A percentile compares a stretch with the other conserved stretches of the same genome.
phyloP scores from a whole-genome alignment of 768 basidiomycete genomes.

The Lactarius hatsudake region DNA sequence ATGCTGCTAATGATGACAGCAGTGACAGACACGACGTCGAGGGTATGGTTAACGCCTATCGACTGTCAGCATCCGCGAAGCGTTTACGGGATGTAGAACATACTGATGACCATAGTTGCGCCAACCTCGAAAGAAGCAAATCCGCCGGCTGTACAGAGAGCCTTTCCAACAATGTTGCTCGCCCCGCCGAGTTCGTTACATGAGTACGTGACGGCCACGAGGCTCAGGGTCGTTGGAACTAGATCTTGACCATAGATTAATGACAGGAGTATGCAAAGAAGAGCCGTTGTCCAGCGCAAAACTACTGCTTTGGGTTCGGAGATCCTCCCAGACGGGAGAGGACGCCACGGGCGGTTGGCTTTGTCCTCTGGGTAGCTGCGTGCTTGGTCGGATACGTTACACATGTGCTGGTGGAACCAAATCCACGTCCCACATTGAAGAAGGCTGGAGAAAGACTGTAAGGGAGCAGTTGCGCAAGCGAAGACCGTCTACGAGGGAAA shows the following conservation, averaged over 20 bases:
- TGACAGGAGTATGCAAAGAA: slow-evolving; percentile 25
- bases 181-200: slow-evolving; percentile 22
- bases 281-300: slow-evolving; percentile 27
- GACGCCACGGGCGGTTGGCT: slow-evolving; percentile 31
- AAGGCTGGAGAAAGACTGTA: slow-evolving; percentile 11
- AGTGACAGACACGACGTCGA: slow-evolving; percentile 24
- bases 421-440: slow-evolving; percentile 26
- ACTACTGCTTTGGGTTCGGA: slow-evolving; percentile 19
- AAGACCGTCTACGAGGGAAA: slow-evolving; percentile 19
- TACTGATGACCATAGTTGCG: slow-evolving; percentile 22
- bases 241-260: slow-evolving; percentile 21
- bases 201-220: slow-evolving; percentile 26
- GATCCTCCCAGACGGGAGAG: slow-evolving; percentile 31
- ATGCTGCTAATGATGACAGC: slow-evolving; percentile 25
- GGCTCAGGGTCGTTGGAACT: slow-evolving; percentile 26
- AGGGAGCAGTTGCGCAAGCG: slow-evolving; percentile 26
- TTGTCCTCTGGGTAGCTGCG: slow-evolving; percentile 29
- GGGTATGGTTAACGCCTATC: slow-evolving; percentile 4
- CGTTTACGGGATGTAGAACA: slow-evolving; percentile 1
- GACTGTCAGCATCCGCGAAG: background rate
- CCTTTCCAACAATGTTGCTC: slow-evolving; percentile 24
- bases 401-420: slow-evolving; percentile 30
- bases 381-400: slow-evolving; percentile 32
- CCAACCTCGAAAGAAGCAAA: slow-evolving; percentile 29
- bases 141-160: slow-evolving; percentile 27